phyloP scores from a whole-genome alignment of 2,329 filamentous ascomycete species.

The Davidsoniella eucalypti region DNA sequence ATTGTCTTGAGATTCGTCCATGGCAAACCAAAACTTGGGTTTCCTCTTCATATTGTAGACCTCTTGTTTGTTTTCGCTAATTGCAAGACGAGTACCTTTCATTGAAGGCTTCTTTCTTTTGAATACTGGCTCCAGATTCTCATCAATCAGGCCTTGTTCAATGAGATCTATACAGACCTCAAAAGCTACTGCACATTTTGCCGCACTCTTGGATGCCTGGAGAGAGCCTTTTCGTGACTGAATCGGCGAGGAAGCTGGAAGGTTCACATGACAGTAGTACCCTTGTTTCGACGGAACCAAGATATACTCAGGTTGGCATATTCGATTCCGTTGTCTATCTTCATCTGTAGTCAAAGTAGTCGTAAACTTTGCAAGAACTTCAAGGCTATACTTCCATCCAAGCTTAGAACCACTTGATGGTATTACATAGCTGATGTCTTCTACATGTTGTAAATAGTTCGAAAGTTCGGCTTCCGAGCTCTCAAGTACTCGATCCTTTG shows the following conservation, averaged over 20 bases:
- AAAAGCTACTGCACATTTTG: conserved; percentile 82
- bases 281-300: conserved; percentile 37
- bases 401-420: conserved; percentile 56
- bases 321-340: conserved; percentile 26
- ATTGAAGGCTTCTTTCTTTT: conserved; percentile 57
- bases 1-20: conserved; percentile 26
- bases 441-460: neutral
- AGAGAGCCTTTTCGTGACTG: conserved; percentile 45
- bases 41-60: conserved; percentile 67
- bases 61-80: conserved; percentile 60
- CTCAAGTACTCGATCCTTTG: conserved; percentile 42
- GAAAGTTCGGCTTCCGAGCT: neutral
- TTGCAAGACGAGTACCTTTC: conserved; percentile 72
- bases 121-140: conserved; percentile 57
- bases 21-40: conserved; percentile 51
- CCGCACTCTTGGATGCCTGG: conserved; percentile 53
- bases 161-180: conserved; percentile 59
- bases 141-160: conserved; percentile 50
- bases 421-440: conserved; percentile 41
- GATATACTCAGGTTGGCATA: conserved; percentile 39
- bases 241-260: conserved; percentile 62
- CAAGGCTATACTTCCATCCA: conserved; percentile 58
- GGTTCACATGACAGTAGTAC: conserved; percentile 61
- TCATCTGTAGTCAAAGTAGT: conserved; percentile 34
- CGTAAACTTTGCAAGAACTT: conserved; percentile 56